These are phyloP conservation scores for Yamadazyma sp. DNA, from an alignment of 805 yeast species.

Conservation along the genomic window DNA sequence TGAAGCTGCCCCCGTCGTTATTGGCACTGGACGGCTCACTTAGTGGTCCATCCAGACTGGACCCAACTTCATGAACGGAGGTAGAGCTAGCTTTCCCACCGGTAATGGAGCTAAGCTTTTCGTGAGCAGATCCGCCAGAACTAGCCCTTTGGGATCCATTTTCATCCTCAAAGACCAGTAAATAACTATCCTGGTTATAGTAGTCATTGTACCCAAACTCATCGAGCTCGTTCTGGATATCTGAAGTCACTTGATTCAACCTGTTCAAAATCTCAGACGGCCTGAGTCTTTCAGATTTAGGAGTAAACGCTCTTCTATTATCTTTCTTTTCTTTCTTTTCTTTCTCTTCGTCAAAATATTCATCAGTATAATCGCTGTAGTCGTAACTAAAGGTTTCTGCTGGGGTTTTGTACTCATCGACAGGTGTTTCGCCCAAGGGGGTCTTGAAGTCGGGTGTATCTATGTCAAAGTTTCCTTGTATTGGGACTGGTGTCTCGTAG, in stretches of 20 bases:
- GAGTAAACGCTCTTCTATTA: conserved; percentile 7
- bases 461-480: too few species aligned
- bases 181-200: neutral
- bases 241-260: conserved; percentile 39
- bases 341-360: conserved; percentile 6
- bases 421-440: neutral
- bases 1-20: too few species aligned
- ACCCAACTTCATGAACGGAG: neutral
- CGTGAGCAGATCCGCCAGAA: neutral
- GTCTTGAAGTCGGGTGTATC: too few species aligned
- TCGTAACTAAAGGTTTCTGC: conserved; percentile 1
- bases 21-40: too few species aligned
- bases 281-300: conserved; percentile 23
- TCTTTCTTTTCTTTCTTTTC: neutral
- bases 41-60: too few species aligned
- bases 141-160: neutral
- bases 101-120: too few species aligned
- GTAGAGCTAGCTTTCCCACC: too few species aligned
- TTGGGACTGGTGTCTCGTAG: conserved; percentile 3
- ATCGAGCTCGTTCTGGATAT: conserved; percentile 32
- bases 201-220: conserved; percentile 19
- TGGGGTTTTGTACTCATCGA: conserved; percentile 2
- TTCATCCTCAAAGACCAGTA: conserved; percentile 4
- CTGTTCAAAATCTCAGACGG: conserved; percentile 39
- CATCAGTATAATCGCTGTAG: conserved; percentile 9